Percentiles rank a stretch among this genome's conserved stretches.
phyloP scores from a whole-genome alignment of 148 eudicot genomes.

The Gaultheria prostrata region DNA sequence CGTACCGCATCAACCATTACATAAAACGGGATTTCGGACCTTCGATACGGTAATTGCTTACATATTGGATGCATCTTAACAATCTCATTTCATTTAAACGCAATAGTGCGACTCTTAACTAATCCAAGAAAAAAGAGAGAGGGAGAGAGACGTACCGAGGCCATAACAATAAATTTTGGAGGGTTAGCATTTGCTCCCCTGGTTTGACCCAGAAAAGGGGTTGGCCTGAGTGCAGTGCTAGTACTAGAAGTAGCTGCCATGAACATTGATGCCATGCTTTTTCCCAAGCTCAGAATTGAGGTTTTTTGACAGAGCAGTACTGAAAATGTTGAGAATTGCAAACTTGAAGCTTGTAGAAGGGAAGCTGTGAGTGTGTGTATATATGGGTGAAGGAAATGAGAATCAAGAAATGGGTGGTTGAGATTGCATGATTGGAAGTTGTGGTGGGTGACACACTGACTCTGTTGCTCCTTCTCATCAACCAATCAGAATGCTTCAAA shows the following conservation, averaged over 20 bases:
- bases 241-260: slow-evolving; percentile 46
- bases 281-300: background rate
- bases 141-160: slow-evolving; percentile 49
- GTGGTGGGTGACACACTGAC: slow-evolving; percentile 30
- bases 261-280: slow-evolving; percentile 53
- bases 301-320: background rate
- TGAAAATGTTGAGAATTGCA: background rate
- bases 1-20: too few relatives aligned
- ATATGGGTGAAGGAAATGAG: slow-evolving; percentile 12
- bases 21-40: too few relatives aligned
- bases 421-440: slow-evolving; percentile 31
- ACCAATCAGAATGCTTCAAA: slow-evolving; percentile 59
- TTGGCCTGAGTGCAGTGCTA: slow-evolving; percentile 56
- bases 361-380: background rate
- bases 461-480: slow-evolving; percentile 4
- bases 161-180: slow-evolving; percentile 68
- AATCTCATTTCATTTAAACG: background rate
- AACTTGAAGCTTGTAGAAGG: slow-evolving; percentile 12
- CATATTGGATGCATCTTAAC: background rate
- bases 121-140: background rate
- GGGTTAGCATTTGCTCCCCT: slow-evolving; percentile 49
- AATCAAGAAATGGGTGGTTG: slow-evolving; percentile 32
- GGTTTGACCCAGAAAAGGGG: slow-evolving; percentile 78
- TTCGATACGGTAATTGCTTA: too few relatives aligned
- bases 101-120: background rate